These are phyloP conservation scores for Penicillium sp. DNA, from an alignment of 2,329 filamentous ascomycete genomes.

Conservation along the genomic window DNA sequence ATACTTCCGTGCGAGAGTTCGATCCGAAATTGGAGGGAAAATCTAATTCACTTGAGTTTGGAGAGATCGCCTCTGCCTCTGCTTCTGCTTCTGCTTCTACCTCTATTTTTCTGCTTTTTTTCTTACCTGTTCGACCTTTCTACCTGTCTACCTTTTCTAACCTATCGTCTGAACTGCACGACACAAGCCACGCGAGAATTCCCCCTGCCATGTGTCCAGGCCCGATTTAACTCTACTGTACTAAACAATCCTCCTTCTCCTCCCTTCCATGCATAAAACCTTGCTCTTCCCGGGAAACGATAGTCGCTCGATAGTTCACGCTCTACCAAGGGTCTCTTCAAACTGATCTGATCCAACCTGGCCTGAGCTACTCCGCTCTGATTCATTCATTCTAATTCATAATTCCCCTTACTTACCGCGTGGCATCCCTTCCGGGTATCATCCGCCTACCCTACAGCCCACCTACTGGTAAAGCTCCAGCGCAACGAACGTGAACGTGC, in stretches of 20 bases:
- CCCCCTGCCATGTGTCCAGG: constrained; percentile 9
- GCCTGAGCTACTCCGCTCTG: no score
- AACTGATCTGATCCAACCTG: not conserved
- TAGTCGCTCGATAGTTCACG: constrained; percentile 5
- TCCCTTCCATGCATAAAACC: constrained; percentile 23
- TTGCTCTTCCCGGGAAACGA: constrained; percentile 3
- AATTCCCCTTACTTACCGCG: constrained; percentile 6
- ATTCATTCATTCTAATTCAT: not conserved
- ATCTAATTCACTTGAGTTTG: no score
- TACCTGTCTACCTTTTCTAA: not conserved
- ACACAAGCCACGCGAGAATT: constrained; percentile 22
- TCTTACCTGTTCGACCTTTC: not conserved
- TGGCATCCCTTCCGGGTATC: constrained; percentile 1
- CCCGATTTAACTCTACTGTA: not conserved
- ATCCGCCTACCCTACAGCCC: no score
- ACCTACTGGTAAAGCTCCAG: no score
- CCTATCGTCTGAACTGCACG: not conserved
- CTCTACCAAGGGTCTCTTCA: no score
- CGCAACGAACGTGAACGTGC: no score
- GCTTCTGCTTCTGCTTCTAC: no score
- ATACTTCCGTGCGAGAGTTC: no score
- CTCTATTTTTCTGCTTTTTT: not conserved
- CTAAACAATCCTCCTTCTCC: no score
- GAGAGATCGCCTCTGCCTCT: no score
- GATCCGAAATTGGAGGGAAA: no score